These are phyloP conservation scores for Diospyros kaki DNA, from an alignment of 148 eudicot species.

Conservation along the genomic window DNA sequence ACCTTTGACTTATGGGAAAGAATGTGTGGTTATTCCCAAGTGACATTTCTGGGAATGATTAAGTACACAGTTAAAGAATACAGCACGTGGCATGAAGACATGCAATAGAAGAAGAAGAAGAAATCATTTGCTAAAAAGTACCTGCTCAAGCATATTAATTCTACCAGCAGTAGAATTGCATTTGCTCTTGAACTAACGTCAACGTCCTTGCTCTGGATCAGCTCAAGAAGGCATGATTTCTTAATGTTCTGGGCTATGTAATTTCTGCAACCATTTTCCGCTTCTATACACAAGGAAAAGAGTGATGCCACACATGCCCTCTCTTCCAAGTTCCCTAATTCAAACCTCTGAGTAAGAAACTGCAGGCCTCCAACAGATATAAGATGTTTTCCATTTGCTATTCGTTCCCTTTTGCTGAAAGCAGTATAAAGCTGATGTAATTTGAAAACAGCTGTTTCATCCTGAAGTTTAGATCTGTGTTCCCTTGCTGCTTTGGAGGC, in stretches of 20 bases:
- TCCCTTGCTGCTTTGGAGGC: conserved; percentile 21
- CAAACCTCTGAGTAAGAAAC: conserved; percentile 37
- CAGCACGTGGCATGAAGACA: too few species aligned
- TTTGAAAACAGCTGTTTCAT: conserved; percentile 21
- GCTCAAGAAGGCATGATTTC: conserved; percentile 29
- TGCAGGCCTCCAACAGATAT: conserved; percentile 43
- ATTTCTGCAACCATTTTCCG: conserved; percentile 33
- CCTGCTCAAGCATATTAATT: conserved; percentile 49
- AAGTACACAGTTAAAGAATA: neutral
- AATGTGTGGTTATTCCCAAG: neutral
- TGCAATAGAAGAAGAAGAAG: too few species aligned
- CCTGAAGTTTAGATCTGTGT: conserved; percentile 11
- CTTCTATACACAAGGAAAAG: conserved; percentile 36
- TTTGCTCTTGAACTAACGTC: conserved; percentile 26
- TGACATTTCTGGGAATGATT: neutral
- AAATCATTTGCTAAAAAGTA: conserved; percentile 7
- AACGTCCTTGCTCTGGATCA: conserved; percentile 31
- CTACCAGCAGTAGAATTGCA: conserved; percentile 33
- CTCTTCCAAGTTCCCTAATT: conserved; percentile 31
- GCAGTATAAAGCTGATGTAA: conserved; percentile 37
- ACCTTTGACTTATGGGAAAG: neutral
- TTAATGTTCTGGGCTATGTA: conserved; percentile 33
- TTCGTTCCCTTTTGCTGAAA: conserved; percentile 28
- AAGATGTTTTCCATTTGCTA: conserved; percentile 25
- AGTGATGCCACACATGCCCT: conserved; percentile 30